A percentile compares a stretch with the other conserved stretches of the same genome.
phyloP scores from a whole-genome alignment of 192 early-diverging fungal genomes.

The Podila epicladia region DNA sequence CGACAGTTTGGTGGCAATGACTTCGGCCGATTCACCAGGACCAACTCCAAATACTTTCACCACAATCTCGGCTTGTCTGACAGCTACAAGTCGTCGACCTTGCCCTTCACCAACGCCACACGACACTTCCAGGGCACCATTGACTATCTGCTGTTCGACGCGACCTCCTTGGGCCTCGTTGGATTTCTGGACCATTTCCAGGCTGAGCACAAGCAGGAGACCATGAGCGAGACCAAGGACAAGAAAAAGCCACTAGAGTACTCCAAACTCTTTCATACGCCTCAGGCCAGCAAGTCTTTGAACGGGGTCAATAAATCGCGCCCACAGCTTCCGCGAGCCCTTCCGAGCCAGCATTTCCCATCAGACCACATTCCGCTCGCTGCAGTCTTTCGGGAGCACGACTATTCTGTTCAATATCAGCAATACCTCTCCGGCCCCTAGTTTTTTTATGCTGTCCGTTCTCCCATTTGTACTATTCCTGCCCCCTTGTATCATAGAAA shows the following conservation, averaged over 20 bases:
- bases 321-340: slow-evolving; percentile 22
- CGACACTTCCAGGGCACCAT: slow-evolving; percentile 43
- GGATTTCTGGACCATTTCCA: slow-evolving; percentile 42
- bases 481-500: neutral
- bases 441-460: neutral
- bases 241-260: slow-evolving; percentile 16
- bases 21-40: slow-evolving; percentile 45
- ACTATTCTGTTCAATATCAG: slow-evolving; percentile 5
- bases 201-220: neutral
- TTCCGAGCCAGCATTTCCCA: slow-evolving; percentile 40
- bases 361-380: slow-evolving; percentile 48
- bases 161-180: slow-evolving; percentile 28
- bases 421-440: neutral
- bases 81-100: slow-evolving; percentile 29
- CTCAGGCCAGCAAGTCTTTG: neutral
- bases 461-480: neutral
- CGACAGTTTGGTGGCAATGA: slow-evolving; percentile 42
- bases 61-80: slow-evolving; percentile 35
- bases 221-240: neutral
- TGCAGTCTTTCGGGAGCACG: slow-evolving; percentile 38
- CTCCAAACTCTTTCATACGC: slow-evolving; percentile 25
- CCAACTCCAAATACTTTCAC: slow-evolving; percentile 32
- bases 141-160: slow-evolving; percentile 41
- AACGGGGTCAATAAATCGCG: neutral
- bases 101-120: slow-evolving; percentile 45